A percentile compares a stretch with the other conserved stretches of the same genome.
Evolutionary conservation across 345 rosid genomes (phyloP).

Genomic region (Hibiscus trionum): DNA sequence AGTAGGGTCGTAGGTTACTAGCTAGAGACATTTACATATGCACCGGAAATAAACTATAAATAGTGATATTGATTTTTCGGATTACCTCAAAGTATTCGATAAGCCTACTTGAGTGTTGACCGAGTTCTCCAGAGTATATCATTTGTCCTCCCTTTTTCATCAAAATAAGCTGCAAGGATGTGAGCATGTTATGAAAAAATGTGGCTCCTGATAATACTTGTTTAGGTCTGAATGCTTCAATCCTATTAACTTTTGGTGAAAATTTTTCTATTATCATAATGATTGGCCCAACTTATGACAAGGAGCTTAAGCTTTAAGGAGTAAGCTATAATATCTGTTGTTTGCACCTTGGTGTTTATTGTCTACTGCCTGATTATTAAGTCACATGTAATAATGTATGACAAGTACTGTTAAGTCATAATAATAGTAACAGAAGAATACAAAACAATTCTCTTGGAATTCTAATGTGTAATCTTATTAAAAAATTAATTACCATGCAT

Average conservation of each 20-base stretch:
- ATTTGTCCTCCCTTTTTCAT: constrained; percentile 53
- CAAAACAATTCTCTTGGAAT: neutral
- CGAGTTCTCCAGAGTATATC: constrained; percentile 48
- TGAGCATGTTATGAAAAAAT: neutral
- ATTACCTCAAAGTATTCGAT: constrained; percentile 51
- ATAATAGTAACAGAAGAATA: neutral
- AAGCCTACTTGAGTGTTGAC: constrained; percentile 42
- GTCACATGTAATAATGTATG: neutral
- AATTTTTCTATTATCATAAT: neutral
- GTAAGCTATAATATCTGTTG: neutral
- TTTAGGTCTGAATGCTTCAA: neutral
- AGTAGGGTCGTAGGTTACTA: neutral
- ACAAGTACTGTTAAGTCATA: neutral
- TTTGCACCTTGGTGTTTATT: neutral
- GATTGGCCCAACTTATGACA: neutral
- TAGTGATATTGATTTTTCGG: neutral
- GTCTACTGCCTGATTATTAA: neutral
- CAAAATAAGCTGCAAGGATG: constrained; percentile 40
- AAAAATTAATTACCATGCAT: neutral
- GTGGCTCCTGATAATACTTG: neutral
- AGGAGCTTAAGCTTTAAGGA: neutral
- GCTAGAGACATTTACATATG: neutral
- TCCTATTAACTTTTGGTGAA: neutral
- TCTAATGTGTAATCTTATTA: neutral
- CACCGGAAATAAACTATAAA: neutral